These are phyloP conservation scores for Colletotrichum eremochloae DNA, from an alignment of 2,329 filamentous ascomycete genomes.

Conservation along the genomic window DNA sequence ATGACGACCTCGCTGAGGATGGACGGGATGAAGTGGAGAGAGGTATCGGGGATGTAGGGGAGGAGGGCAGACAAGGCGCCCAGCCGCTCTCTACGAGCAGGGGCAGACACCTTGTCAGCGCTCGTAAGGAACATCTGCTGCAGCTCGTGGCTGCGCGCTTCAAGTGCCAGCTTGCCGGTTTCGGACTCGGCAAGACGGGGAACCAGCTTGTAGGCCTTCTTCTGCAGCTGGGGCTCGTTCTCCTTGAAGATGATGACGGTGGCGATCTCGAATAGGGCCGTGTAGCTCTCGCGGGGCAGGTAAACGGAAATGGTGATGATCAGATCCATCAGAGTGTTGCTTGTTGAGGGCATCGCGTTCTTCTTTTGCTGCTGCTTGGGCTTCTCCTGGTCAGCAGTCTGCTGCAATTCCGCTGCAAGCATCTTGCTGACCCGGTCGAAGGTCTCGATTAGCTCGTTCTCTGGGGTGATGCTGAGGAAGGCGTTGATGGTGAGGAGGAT, in stretches of 20 bases:
- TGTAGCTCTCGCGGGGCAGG: slow-evolving; percentile 87
- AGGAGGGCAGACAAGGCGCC: slow-evolving; percentile 86
- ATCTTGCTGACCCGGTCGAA: slow-evolving; percentile 89
- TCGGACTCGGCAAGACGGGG: slow-evolving; percentile 88
- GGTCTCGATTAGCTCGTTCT: slow-evolving; percentile 84
- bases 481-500: slow-evolving; percentile 96
- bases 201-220: slow-evolving; percentile 99
- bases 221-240: slow-evolving; percentile 92
- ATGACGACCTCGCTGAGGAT: slow-evolving; percentile 96
- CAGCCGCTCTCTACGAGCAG: slow-evolving; percentile 87
- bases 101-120: slow-evolving; percentile 86
- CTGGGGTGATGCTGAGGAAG: slow-evolving; percentile 89
- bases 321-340: slow-evolving; percentile 95
- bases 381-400: slow-evolving; percentile 68
- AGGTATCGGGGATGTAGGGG: slow-evolving; percentile 79
- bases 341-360: slow-evolving; percentile 88
- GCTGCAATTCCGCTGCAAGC: slow-evolving; percentile 78
- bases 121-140: slow-evolving; percentile 85
- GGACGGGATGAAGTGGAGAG: slow-evolving; percentile 92
- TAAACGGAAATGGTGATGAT: slow-evolving; percentile 97
- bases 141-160: slow-evolving; percentile 81
- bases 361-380: slow-evolving; percentile 69
- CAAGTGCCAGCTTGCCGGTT: slow-evolving; percentile 80
- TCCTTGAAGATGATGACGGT: slow-evolving; percentile 84
- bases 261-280: slow-evolving; percentile 87